Evolutionary conservation across 192 early-diverging fungal species (phyloP), one percentile per base, ranked within the genome.

Genomic region (Gaertneriomyces semiglobifer): DNA sequence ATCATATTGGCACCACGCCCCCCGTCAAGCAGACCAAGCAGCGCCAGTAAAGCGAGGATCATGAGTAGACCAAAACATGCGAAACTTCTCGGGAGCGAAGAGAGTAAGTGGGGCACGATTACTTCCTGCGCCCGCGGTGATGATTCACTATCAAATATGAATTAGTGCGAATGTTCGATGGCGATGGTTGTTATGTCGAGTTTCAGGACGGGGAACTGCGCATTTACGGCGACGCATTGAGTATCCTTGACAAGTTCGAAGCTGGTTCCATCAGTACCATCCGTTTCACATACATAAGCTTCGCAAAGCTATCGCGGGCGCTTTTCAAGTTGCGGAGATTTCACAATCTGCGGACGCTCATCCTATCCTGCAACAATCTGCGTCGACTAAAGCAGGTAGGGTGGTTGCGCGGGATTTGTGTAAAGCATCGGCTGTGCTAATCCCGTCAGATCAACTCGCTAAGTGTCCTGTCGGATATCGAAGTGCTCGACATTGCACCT

Each of bases 171-270:
- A 11, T 11, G 9, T 53, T 33, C 14, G 65, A 73, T 39, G 71
- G 65, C 4, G 18, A 58, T 6, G 42, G 43, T 19, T 18, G 18
- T 5, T 66, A 38, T 39, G 42, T 62, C 40, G 63, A 58, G 51
- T 41, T 76, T 11, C 25, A 33, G 12, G 18, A 51, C 43, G 47
- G 48, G 19, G 18, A 44, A 50, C 70, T 63, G 43, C 41, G 19
- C 56, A 69, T 60, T 61, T 75, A 71, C 61, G 77, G 77, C 44
- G 69, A 75, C 40, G 59, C 73, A 16, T 9, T 69, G 12, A 41
- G 54, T 1, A 44, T 69, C 7, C 44, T 73, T 9, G 77, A 75
- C 53, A 57, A 65, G 18, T n/a, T 70, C 12, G 74, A 79, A 14
- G 16, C 61, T 10, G 12, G 18, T 6, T 6, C 52, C 33, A 53